Evolutionary conservation across 2,329 filamentous ascomycete genomes (phyloP).

Genomic region (Thermothelomyces thermophilus): DNA sequence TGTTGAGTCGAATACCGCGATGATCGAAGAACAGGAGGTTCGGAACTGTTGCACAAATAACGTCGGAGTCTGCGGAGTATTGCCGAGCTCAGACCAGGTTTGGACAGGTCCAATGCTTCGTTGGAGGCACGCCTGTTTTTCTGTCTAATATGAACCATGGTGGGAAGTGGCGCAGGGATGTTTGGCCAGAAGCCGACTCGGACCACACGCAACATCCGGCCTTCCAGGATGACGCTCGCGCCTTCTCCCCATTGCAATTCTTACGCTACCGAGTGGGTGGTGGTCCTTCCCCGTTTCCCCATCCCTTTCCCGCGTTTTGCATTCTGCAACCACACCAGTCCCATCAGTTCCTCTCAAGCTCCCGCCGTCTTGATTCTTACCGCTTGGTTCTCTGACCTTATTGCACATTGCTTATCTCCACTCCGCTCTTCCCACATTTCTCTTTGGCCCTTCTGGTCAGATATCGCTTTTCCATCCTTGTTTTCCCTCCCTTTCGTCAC

Average conservation of each 20-base stretch:
- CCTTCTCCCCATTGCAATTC: background rate
- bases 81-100: too few relatives aligned
- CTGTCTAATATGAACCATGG: too few relatives aligned
- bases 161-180: background rate
- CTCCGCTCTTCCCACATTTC: constrained; percentile 18
- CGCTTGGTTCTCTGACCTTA: constrained; percentile 13
- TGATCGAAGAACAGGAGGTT: too few relatives aligned
- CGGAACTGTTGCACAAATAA: too few relatives aligned
- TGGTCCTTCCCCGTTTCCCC: constrained; percentile 11
- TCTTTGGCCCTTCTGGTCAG: constrained; percentile 6
- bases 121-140: too few relatives aligned
- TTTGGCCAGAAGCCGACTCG: background rate
- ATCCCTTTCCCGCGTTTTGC: constrained; percentile 19
- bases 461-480: constrained; percentile 8
- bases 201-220: background rate
- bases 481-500: constrained; percentile 13
- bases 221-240: background rate
- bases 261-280: background rate
- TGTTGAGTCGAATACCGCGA: background rate
- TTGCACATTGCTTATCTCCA: constrained; percentile 12
- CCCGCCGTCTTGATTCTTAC: background rate
- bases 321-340: constrained; percentile 14
- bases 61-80: too few relatives aligned
- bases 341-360: background rate
- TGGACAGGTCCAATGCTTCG: too few relatives aligned